Evolutionary conservation across 2,329 filamentous ascomycete species (phyloP), one percentile per base, ranked within the genome.

Genomic region (Talaromyces pinophilus): DNA sequence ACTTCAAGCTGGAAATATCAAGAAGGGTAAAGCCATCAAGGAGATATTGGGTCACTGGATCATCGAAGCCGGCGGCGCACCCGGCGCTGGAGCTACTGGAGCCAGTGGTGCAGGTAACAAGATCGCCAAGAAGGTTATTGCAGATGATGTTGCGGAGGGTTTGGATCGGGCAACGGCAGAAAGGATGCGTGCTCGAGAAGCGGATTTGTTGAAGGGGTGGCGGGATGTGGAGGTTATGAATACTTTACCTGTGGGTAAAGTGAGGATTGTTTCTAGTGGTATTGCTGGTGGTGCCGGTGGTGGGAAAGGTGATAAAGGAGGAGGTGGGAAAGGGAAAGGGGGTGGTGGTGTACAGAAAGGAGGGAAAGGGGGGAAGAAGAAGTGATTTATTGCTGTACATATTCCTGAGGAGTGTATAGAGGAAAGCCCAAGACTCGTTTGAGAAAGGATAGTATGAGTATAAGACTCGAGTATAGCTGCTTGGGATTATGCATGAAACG

Each of bases 11-110:
- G 95, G 95, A 0, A 80, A 88, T 0, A 85, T 90, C 69, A 99
- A 98, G 84, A 97, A 97, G 81, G 94, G 95, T 10, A 98, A 97
- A 77, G 93, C 93, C 0, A 88, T 97, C 59, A 92, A 92, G 76
- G 94, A 98, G 78, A 90, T 98, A 38, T 79, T 98, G n/a, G 88
- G 89, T 59, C 86, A 86, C 67, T 97, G 94, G 93, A 85, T 90
- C 70, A 78, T 83, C 22, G 92, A 88, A 60, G 86, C 88, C 6
- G 76, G 75, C 1, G 74, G 74, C 15, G 19, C 50, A 2, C 25
- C 64, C 8, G 55, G 62, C 5, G 30, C 44, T 10, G 40, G 54
- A 17, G 11, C 28, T 5, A 25, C 15, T 30, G 25, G 54, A 2
- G 25, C 19, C 40, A 28, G 19, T 5, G 50, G 40, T 0, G 28